Evolutionary conservation across 768 basidiomycete species (phyloP).

Genomic region (Ramaria rubella): DNA sequence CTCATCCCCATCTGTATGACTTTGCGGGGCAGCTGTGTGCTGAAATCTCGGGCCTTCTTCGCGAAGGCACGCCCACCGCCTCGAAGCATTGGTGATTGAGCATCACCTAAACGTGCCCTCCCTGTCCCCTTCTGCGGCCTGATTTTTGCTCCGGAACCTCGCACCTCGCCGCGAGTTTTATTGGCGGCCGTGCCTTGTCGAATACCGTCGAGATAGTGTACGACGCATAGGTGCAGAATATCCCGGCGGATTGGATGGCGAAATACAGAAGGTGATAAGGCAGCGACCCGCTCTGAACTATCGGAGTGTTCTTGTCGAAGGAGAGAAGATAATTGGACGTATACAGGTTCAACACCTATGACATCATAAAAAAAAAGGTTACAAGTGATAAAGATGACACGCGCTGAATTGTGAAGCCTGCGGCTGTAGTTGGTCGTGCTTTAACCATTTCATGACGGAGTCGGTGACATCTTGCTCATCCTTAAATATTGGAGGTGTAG

Average conservation of each 20-base stretch:
- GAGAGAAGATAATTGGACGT: constrained; percentile 15
- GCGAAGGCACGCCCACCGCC: constrained; percentile 94
- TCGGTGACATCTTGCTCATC: background rate
- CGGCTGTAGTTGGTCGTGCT: background rate
- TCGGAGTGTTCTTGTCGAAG: background rate
- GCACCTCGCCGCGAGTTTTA: constrained; percentile 86
- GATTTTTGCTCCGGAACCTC: constrained; percentile 84
- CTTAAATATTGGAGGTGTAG: constrained; percentile 33
- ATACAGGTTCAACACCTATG: constrained; percentile 9
- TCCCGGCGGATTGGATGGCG: constrained; percentile 83
- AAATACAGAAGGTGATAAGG: constrained; percentile 49
- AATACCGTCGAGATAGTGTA: constrained; percentile 79
- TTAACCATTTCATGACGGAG: background rate
- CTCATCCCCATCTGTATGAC: constrained; percentile 90
- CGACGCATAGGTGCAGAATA: constrained; percentile 87
- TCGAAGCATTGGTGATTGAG: constrained; percentile 76
- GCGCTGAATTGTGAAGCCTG: background rate
- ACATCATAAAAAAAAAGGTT: background rate
- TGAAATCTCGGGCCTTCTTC: constrained; percentile 86
- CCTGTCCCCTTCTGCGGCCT: constrained; percentile 90
- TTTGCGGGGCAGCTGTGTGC: constrained; percentile 88
- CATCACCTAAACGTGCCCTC: constrained; percentile 82
- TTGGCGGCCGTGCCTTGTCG: constrained; percentile 91
- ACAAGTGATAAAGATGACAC: background rate
- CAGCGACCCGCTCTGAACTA: constrained; percentile 1